Base-by-base conservation (phyloP, 352 stramenopile species). In the Phytopythium ostracodes region DNA sequence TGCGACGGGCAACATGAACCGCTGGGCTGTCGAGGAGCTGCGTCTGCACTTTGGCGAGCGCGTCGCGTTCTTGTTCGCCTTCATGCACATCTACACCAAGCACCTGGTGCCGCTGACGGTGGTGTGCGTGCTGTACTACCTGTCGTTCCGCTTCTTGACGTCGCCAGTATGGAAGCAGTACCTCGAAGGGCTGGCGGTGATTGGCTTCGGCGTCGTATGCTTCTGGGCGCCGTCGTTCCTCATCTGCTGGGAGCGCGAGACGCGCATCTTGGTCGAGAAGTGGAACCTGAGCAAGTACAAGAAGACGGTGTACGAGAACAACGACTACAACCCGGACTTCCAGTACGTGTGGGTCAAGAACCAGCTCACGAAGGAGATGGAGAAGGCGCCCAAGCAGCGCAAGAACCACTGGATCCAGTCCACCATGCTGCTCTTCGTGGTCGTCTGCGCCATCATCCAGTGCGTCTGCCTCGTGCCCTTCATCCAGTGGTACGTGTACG, bases 41-140 rank as follows among this genome's bases (percentile, higher is more conserved):
- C 87, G 87, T 25, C 72, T 96, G 24, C 87, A 96, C 62, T 96
- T 96, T 67, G 87, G 87, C 24, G 85, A 94, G 68, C 87, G 85
- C 17, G 87, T 96, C n/a, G 87, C 87, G 29, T 96, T 96, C 62
- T 66, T 94, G 9, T 96, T 96, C 62, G 87, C 87, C 2, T 96
- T 94, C 56, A 96, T 96, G 85, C 84, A 94, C 64, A 93, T 94
- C 64, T 96, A 96, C 75, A 94, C 80, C 40, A 96, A 96, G 72
- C 83, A 91, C 56, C 56, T 96, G 50, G 31, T 92, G 65, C 87
- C 87, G 25, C 70, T 96, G 17, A 92, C 77, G 31, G 31, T 77
- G 25, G 53, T 80, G 2, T 85, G 81, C 36, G 71, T 92, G 10
- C 54, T 77, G n/a, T 96, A 92, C 64, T 96, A 96, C 63, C 60